Evolutionary conservation across 805 yeast genomes (phyloP).

Genomic region (Vanderwaltozyma yarrowii): DNA sequence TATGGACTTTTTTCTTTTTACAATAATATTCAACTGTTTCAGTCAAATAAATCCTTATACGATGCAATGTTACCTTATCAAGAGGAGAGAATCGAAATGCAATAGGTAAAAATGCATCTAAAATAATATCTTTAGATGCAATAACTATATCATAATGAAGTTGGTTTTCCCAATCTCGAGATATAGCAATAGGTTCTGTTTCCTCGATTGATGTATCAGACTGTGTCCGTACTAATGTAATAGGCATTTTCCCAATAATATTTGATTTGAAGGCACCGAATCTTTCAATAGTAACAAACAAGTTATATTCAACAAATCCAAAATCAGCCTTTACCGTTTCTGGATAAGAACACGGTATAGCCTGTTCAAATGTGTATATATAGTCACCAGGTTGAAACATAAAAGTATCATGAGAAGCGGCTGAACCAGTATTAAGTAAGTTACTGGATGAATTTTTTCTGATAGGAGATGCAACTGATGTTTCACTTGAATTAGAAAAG

Average conservation of each 20-base stretch:
- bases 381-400: constrained; percentile 82
- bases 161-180: constrained; percentile 90
- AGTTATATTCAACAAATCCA: constrained; percentile 63
- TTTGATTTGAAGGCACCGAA: constrained; percentile 81
- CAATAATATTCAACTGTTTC: constrained; percentile 90
- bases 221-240: constrained; percentile 65
- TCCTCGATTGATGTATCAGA: constrained; percentile 73
- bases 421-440: background rate
- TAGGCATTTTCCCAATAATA: constrained; percentile 50
- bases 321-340: constrained; percentile 71
- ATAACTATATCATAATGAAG: constrained; percentile 82
- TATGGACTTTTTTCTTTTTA: constrained; percentile 73
- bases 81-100: constrained; percentile 77
- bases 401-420: constrained; percentile 23
- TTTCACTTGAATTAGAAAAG: constrained; percentile 10
- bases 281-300: constrained; percentile 65
- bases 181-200: constrained; percentile 85
- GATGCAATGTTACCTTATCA: constrained; percentile 75
- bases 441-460: constrained; percentile 4
- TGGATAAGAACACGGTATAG: constrained; percentile 72
- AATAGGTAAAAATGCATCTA: constrained; percentile 76
- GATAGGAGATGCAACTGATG: constrained; percentile 1
- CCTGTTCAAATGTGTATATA: constrained; percentile 83
- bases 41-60: constrained; percentile 75
- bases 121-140: constrained; percentile 78